Conservation (phyloP, 768 basidiomycete species). For the Kwoniella shandongensis region DNA sequence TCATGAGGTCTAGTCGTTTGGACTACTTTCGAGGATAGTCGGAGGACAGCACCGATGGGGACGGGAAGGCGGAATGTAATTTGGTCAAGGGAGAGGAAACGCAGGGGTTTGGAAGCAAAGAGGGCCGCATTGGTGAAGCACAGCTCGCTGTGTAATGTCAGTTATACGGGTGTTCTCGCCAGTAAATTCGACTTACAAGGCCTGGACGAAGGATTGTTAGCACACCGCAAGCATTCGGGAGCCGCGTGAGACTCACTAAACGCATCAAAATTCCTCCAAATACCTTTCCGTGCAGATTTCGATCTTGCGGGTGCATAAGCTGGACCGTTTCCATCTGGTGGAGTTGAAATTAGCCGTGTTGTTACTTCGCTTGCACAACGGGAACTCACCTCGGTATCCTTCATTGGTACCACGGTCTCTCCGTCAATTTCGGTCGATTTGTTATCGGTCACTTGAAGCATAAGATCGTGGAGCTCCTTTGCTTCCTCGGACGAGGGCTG, state of each 20-base stretch:
- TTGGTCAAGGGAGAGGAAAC: slow-evolving; percentile 74
- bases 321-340: slow-evolving; percentile 51
- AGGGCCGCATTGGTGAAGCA: slow-evolving; percentile 70
- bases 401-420: slow-evolving; percentile 68
- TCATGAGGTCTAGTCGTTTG: slow-evolving; percentile 59
- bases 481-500: slow-evolving; percentile 69
- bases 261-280: slow-evolving; percentile 74
- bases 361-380: neutral
- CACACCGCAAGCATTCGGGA: neutral
- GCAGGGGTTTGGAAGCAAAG: slow-evolving; percentile 65
- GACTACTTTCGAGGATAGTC: slow-evolving; percentile 68
- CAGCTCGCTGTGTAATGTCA: slow-evolving; percentile 57
- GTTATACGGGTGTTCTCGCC: slow-evolving; percentile 5
- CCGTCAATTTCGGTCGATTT: slow-evolving; percentile 51
- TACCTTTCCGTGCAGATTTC: slow-evolving; percentile 79
- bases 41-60: slow-evolving; percentile 77
- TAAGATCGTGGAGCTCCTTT: slow-evolving; percentile 66
- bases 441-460: slow-evolving; percentile 61
- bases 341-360: no score
- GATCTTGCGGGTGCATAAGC: slow-evolving; percentile 82
- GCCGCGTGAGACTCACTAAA: slow-evolving; percentile 55
- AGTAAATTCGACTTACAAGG: slow-evolving; percentile 15
- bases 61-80: slow-evolving; percentile 79
- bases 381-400: slow-evolving; percentile 68
- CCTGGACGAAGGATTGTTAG: slow-evolving; percentile 3